Evolutionary conservation across 2,329 filamentous ascomycete genomes (phyloP), one percentile per base, ranked within the genome.

Genomic region (Diaporthe citri): DNA sequence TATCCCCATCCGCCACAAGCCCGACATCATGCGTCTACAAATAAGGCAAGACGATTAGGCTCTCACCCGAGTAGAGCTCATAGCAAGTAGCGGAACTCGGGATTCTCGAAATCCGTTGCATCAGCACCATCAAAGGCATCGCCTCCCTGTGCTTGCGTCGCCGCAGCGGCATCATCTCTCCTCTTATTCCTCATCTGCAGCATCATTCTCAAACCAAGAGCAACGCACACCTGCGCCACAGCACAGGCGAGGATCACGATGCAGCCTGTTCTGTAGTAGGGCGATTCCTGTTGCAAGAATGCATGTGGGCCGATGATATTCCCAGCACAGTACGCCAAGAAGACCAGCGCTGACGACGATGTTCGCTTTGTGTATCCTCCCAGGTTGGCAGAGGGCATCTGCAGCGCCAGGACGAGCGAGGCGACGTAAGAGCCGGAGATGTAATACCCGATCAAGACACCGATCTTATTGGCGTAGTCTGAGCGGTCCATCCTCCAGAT

Each of bases 381-480:
- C 0, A 88, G 77, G 39, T 88, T 89, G 6, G 85, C 82, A 0
- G 86, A 85, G 0, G 87, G 88, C 81, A 89, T 84, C 76, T 89
- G 89, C 43, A 91, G 82, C 0, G 88, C 87, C 0, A 90, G 82
- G 0, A 90, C 88, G 10, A 91, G 80, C 1, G 87, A 87, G 0
- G 85, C 84, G 2, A 90, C 89, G 71, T 85, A 90, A 0, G 84
- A 81, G 0, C 87, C 83, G 10, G 83, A 77, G 39, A 90, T 86
- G 76, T 90, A 90, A 77, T 89, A 89, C 0, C 86, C 87, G 34
- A 88, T 83, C 0, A 90, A 81, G 0, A 89, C 83, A 1, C 88
- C 88, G 39, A 85, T 82, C 75, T 86, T 82, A 77, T 87, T 83
- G 17, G 78, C 78, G 6, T 70, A 70, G 46, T 39, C 48, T 70